These are phyloP conservation scores for Prunella vulgaris DNA, from an alignment of 257 asterid species.

Conservation along the genomic window DNA sequence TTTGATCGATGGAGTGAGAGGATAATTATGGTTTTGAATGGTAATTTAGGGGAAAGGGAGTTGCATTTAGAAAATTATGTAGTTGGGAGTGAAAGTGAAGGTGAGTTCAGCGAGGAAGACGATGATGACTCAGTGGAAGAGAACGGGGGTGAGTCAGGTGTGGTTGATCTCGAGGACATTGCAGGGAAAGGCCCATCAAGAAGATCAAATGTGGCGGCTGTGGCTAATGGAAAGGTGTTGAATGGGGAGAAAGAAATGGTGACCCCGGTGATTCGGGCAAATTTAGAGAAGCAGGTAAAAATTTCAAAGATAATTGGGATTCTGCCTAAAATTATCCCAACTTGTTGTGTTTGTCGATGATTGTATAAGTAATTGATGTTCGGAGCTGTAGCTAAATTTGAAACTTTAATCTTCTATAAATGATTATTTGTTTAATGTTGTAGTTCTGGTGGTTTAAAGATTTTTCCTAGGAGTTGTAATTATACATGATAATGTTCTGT, in stretches of 20 bases:
- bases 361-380: too few relatives aligned
- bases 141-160: conserved; percentile 33
- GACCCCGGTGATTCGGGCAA: conserved; percentile 76
- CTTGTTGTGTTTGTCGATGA: too few relatives aligned
- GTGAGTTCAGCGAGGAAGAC: conserved; percentile 48
- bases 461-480: too few relatives aligned
- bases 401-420: neutral
- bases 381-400: neutral
- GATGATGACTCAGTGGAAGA: conserved; percentile 47
- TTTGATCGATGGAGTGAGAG: conserved; percentile 72
- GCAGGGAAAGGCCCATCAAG: conserved; percentile 89
- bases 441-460: too few relatives aligned
- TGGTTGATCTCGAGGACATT: conserved; percentile 94
- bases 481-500: neutral
- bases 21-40: conserved; percentile 53
- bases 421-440: neutral
- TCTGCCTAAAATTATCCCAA: neutral
- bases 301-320: neutral
- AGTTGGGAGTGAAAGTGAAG: conserved; percentile 39
- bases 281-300: conserved; percentile 85
- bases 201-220: conserved; percentile 35
- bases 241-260: conserved; percentile 93
- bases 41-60: conserved; percentile 31
- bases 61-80: conserved; percentile 20
- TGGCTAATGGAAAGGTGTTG: conserved; percentile 45